phyloP scores from a whole-genome alignment of 108 stramenopile species.

The Nitzschia sp. region DNA sequence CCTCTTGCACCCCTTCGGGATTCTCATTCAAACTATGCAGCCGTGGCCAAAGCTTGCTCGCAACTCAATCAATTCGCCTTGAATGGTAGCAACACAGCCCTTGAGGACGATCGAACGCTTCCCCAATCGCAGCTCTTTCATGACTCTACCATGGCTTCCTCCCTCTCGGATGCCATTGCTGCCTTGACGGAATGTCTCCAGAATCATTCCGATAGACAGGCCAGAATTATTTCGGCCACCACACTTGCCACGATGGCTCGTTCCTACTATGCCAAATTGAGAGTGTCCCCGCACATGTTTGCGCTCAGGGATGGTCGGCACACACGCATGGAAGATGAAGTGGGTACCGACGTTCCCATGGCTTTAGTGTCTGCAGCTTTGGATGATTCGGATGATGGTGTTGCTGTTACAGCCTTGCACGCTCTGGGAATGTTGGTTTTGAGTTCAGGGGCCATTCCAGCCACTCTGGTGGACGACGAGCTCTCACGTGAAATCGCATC shows the following conservation, averaged over 20 bases:
- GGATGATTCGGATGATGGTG: constrained; percentile 69
- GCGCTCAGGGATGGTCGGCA: constrained; percentile 38
- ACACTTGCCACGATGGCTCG: constrained; percentile 61
- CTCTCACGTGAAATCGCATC: constrained; percentile 32
- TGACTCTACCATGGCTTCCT: constrained; percentile 35
- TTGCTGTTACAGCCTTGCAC: constrained; percentile 59
- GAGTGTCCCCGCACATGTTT: constrained; percentile 45
- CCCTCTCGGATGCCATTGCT: constrained; percentile 19
- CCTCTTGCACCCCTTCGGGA: constrained; percentile 35
- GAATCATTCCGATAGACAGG: constrained; percentile 49
- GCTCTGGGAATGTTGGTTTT: constrained; percentile 62
- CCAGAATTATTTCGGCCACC: constrained; percentile 47
- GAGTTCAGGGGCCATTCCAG: constrained; percentile 25
- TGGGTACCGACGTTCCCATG: constrained; percentile 61
- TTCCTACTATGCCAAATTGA: constrained; percentile 45
- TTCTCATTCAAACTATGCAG: constrained; percentile 33
- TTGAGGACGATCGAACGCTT: constrained; percentile 24
- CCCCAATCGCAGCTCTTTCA: constrained; percentile 39
- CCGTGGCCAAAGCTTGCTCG: constrained; percentile 47
- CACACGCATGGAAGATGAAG: constrained; percentile 61
- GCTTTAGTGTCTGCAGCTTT: constrained; percentile 54
- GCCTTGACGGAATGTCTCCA: constrained; percentile 43
- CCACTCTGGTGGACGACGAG: constrained; percentile 43
- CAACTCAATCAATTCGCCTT: constrained; percentile 45
- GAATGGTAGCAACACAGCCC: constrained; percentile 29